phyloP scores from a whole-genome alignment of 495 filamentous ascomycete species.

The Neurospora sp. region DNA sequence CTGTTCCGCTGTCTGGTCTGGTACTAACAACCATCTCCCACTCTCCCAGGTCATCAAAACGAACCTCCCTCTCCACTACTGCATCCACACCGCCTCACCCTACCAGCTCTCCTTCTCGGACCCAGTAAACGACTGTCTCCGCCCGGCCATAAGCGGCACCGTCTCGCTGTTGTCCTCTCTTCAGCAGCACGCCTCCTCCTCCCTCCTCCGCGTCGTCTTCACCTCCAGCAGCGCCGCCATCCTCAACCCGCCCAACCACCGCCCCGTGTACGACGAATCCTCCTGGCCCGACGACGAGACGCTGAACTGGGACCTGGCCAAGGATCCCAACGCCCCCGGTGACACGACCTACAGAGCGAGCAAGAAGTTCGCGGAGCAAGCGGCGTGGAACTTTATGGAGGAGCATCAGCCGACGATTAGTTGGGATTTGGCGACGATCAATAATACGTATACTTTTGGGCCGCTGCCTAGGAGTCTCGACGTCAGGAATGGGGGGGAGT shows the following conservation, averaged over 20 bases:
- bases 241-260: conserved; percentile 24
- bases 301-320: conserved; percentile 26
- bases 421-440: conserved; percentile 35
- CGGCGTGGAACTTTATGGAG: conserved; percentile 34
- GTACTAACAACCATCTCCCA: not conserved
- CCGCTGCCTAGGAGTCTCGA: conserved; percentile 28
- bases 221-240: conserved; percentile 37
- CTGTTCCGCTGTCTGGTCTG: not conserved
- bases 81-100: conserved; percentile 37
- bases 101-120: conserved; percentile 28
- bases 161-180: conserved; percentile 30
- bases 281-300: conserved; percentile 19
- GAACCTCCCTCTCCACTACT: conserved; percentile 25
- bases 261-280: conserved; percentile 29
- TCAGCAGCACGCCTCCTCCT: conserved; percentile 16
- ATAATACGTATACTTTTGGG: conserved; percentile 36
- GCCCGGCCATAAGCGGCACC: conserved; percentile 36
- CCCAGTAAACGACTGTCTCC: conserved; percentile 28
- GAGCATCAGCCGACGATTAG: conserved; percentile 10
- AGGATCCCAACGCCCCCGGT: conserved; percentile 3
- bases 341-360: conserved; percentile 26
- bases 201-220: conserved; percentile 33
- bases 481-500: not conserved
- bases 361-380: conserved; percentile 37
- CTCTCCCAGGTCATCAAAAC: conserved; percentile 14